Base-by-base conservation (phyloP, 1,284 basidiomycete species). In the Melanopsichium pennsylvanicum region DNA sequence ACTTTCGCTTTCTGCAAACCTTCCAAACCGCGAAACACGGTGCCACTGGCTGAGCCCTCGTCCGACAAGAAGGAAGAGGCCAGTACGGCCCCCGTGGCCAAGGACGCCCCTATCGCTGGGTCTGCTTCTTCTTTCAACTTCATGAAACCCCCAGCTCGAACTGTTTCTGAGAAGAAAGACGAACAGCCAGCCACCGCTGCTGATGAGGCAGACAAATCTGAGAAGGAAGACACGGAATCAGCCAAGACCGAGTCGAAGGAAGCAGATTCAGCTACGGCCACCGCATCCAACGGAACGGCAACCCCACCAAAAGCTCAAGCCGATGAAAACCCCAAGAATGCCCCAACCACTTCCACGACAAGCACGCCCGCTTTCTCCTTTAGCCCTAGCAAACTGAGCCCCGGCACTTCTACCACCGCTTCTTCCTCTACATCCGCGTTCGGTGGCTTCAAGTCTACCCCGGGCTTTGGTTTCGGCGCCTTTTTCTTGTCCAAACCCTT, bases 1-100 rank as follows among this genome's bases (percentile, higher is more conserved):
- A 42, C 37, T 13, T 51, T 62, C 37, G 39, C 27, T 5, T 56
- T 62, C 47, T 62, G 59, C 51, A 62, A 62, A 32, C 59, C 59
- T 1, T 38, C 51, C 27, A 52, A 62, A 38, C 59, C 59, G 3
- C 27, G 59, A 9, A 62, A 62, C 52, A 55, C 41, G 23, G 51
- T 42, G 38, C 51, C 51, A 15, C n/a, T 62, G 23, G 47, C 37
- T 0, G 58, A 37, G 15, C 37, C 45, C 7, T 18, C 19, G 10
- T 41, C 49, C 18, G 25, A 42, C 11, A 6, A 27, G 40, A 27
- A 49, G 29, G 36, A 32, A 5, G 16, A 23, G 18, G n/a, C 33
- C 2, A 13, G 43, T 0, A 31, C 56, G 4, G 33, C 34, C 18
- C 27, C 22, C 23, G 43, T 38, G 35, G 31, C 49, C 15, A 52